Base-by-base conservation (phyloP, 345 rosid genomes). In the Streptanthus diversifolius region DNA sequence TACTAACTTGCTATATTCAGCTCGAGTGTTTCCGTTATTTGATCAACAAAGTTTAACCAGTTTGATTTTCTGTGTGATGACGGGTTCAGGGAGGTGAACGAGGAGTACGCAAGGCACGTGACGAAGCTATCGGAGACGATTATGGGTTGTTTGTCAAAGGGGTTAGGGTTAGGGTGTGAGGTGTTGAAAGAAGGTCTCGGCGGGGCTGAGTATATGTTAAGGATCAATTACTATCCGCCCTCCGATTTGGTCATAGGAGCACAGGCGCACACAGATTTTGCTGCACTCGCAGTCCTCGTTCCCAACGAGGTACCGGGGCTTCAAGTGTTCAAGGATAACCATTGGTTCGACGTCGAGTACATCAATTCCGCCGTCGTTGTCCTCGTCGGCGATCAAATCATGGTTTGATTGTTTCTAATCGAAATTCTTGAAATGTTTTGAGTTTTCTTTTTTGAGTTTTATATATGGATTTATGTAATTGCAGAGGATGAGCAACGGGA, bases 101-200 rank as follows among this genome's bases (percentile, higher is more conserved):
- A 52, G 57, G 57, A 13, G 35, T 52, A 52, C 18, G 35, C 35
- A 52, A 52, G 57, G 10, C 57, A 52, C 11, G 0, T 52, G 35
- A 52, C 17, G 35, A 52, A 14, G 35, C 35, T 52, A 24, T 25
- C 57, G 9, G 57, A 52, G 35, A 25, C 2, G 3, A 52, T 52
- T 14, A 52, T 25, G 57, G 57, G 35, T 13, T 47, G 6, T 25
- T 71, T 87, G 18, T 52, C 57, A 25, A 25, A 52, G 35, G 57
- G 57, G 35, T 52, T 52, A 52, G 57, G 57, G 33, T 13, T 52
- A 52, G 11, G 57, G 33, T 35, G 17, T 14, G 57, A 52, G 4
- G 35, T 18, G 2, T 8, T 52, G 35, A 52, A 52, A 14, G 57
- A 52, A 52, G 18, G 9, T 5, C 17, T 52, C 5, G 57, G 57